Conservation (phyloP, 345 rosid species). For the Reutealis trisperma region DNA sequence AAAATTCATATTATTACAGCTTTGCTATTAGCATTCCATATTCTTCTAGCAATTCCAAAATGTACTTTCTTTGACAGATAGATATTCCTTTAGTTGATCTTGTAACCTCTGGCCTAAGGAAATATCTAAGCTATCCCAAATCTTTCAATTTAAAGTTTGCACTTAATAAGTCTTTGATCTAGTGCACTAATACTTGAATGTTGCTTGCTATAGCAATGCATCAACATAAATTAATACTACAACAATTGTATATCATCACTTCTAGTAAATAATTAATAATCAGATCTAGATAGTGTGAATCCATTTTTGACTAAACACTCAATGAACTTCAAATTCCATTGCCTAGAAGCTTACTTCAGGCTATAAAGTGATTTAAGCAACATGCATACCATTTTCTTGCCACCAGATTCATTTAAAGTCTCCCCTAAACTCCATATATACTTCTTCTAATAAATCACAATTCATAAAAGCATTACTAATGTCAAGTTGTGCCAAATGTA, state of each 20-base stretch:
- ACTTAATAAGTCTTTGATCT: background rate
- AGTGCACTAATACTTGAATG: background rate
- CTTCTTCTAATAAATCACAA: background rate
- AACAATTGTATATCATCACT: no score
- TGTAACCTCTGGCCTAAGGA: background rate
- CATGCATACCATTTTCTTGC: background rate
- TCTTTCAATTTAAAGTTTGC: no score
- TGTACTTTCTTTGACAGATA: background rate
- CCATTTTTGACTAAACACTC: no score
- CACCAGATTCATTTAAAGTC: background rate
- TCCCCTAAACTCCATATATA: background rate
- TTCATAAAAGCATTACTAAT: background rate
- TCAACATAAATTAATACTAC: background rate
- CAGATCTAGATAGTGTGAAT: no score
- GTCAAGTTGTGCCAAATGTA: background rate
- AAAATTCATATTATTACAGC: no score
- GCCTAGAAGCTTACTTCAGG: no score
- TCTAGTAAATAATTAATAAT: no score
- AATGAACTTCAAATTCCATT: no score
- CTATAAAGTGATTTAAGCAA: background rate
- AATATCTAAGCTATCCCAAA: no score
- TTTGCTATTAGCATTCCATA: background rate
- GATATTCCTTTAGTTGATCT: background rate
- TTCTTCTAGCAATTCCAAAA: background rate
- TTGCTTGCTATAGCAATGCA: background rate